Base-by-base conservation (phyloP, 2,329 filamentous ascomycete genomes). In the Aspergillus sojae region DNA sequence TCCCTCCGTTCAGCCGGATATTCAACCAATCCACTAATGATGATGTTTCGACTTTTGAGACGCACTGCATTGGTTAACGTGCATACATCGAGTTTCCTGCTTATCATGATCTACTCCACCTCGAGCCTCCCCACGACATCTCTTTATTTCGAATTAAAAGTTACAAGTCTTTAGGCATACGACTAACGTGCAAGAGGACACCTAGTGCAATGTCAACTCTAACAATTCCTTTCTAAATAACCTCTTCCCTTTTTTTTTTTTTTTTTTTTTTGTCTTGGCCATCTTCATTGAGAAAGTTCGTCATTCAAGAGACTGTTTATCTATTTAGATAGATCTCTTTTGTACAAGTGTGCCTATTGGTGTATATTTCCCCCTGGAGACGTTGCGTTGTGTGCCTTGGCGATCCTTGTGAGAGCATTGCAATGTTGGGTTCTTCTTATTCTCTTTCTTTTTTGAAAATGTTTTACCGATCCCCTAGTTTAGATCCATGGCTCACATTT, bases 1-100 rank as follows among this genome's bases (percentile, higher is more conserved):
- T 81, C 68, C 81, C 80, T 23, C 77, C 80, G 23, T 82, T 83
- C 67, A 81, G 80, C 69, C 79, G 79, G 61, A 82, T 84, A 26
- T 84, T 84, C 63, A 73, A 80, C 58, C 78, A 79, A 64, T 75
- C 80, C 32, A 68, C 74, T 55, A 67, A 72, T 67, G 69, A 76
- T 65, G 66, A 75, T 66, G 52, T 76, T 68, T 70, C 76, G 61
- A 67, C 65, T 56, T 72, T 74, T 60, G 70, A 72, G 55, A 65
- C 71, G 28, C 57, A 41, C 50, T 65, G 70, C 66, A 30, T 68
- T 71, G 58, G 67, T 69, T 69, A 56, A 68, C 16, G 5, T 9
- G 39, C 68, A 58, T 54, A 28, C 26, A 30, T 23, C 41, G n/a
- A 50, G 21, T 19, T 30, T 14, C 19, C 32, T n/a, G 14, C 23